A percentile compares a stretch with the other conserved stretches of the same genome.
Conservation (phyloP, 352 stramenopile genomes). For the Phytophthora pisi region DNA sequence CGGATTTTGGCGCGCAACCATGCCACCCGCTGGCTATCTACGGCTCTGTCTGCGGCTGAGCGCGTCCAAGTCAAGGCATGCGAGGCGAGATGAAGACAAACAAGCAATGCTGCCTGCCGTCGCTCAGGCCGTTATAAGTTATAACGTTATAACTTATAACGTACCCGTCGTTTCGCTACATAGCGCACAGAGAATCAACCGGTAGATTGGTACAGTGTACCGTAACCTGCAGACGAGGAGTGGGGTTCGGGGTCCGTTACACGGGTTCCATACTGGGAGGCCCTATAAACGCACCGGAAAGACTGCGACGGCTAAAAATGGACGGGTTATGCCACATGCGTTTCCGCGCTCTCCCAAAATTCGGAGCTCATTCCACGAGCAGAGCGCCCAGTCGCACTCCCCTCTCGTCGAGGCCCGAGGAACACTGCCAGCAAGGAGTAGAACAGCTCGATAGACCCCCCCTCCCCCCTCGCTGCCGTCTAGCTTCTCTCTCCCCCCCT, state of each 20-base stretch:
- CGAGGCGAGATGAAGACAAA: neutral
- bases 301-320: conserved; percentile 18
- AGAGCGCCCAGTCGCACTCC: conserved; percentile 2
- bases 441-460: neutral
- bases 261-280: conserved; percentile 7
- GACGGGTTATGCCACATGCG: conserved; percentile 9
- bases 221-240: conserved; percentile 3
- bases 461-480: neutral
- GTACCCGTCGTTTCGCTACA: too few species aligned
- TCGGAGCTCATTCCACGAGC: conserved; percentile 37
- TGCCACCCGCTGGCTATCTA: conserved; percentile 24
- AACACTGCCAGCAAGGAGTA: neutral
- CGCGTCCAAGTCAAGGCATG: conserved; percentile 11
- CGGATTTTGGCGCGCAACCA: conserved; percentile 17
- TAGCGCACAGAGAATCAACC: neutral
- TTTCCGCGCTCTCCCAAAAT: conserved; percentile 26
- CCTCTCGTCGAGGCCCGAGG: neutral
- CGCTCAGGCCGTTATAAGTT: too few species aligned
- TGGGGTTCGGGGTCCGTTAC: conserved; percentile 10
- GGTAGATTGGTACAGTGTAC: too few species aligned
- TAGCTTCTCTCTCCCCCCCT: neutral
- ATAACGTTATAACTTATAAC: too few species aligned
- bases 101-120: neutral
- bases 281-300: conserved; percentile 11
- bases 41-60: neutral